Base-by-base conservation (phyloP, 2,329 filamentous ascomycete genomes). In the Neofusicoccum kwambonambiense region DNA sequence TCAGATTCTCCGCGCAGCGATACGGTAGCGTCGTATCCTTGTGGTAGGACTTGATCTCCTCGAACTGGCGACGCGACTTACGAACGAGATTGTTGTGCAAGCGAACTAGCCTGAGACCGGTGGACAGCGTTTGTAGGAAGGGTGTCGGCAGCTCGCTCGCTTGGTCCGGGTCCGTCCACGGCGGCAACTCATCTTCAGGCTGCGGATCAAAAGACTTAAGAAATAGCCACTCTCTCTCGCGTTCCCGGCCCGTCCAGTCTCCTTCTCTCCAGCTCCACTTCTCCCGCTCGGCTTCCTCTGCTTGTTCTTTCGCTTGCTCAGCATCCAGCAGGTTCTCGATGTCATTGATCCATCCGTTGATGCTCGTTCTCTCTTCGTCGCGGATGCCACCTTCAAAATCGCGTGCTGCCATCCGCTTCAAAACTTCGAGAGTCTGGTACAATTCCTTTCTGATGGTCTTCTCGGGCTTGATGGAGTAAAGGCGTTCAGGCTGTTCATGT, bases 1-100 rank as follows among this genome's bases (percentile, higher is more conserved):
- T 87, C 67, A 99, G 83, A 76, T 99, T 99, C 71, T 99, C 95
- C 3, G 93, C 92, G 68, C 89, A 89, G 56, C 95, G 90, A 76
- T 99, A 99, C 0, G 95, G 95, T 79, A 98, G 98, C 66, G 88
- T 89, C 9, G 95, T 94, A 76, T 99, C 93, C n/a, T 88, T 89
- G 76, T 98, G 95, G 77, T 90, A 97, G 9, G 86, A 86, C 65
- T 92, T 92, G 74, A 99, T 97, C 68, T 91, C 87, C 61, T 93
- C 93, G 75, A 98, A 98, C 7, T 90, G 91, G 35, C 92, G 86
- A 73, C 90, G 89, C 22, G 93, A 97, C 75, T 91, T 91, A 73
- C 88, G 87, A 37, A 99, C 91, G 0, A 92, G 88, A 13, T 90
- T 89, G 75, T 99, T 99, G 83, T 99, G 95, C 68, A 98, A 86